Evolutionary conservation across 192 early-diverging fungal species (phyloP), one percentile per base, ranked within the genome.

Genomic region (Glomus cerebriforme): DNA sequence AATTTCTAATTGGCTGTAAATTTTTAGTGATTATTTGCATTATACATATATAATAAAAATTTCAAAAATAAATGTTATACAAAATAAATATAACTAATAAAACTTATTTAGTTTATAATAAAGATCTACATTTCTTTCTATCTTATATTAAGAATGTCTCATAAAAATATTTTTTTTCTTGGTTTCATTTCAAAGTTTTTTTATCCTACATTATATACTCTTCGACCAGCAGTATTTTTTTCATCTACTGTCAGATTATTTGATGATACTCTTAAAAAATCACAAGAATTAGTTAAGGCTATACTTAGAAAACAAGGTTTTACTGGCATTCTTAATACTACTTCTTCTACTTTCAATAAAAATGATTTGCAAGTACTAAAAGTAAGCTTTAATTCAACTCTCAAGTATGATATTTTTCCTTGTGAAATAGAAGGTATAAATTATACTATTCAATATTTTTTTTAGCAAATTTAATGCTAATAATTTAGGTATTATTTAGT

Each of bases 401-500:
- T 59, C 58, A 54, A 74, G 26, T 32, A 2, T 24, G 49, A 29
- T 0, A 22, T 74, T 31, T 7, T 74, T 7, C 72, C 72, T 69
- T 35, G 17, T 17, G 27, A 59, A 27, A 34, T 74, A 59, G 12
- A 74, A 74, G 49, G 72, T 74, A 74, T 26, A 5, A 74, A 59
- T 12, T 74, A 74, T 34, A 13, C 32, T 32, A 24, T 59, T 54
- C 27, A 54, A 74, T 24, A 29, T 19, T 29, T 13, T 59, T 73
- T 32, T 54, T n/a, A 32, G 49, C 7, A 31, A 69, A 69, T 49
- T 24, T 59, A 59, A 59, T 59, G 22, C 54, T 74, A 32, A 74
- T 74, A 74, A 74, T 74, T 74, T 74, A 74, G 27, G 59, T 59
- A 74, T 74, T 74, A n/a, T 74, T 59, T 29, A 74, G 72, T 32